Evolutionary conservation across 2,329 filamentous ascomycete genomes (phyloP), one percentile per base, ranked within the genome.

Genomic region (Biscogniauxia sp.): DNA sequence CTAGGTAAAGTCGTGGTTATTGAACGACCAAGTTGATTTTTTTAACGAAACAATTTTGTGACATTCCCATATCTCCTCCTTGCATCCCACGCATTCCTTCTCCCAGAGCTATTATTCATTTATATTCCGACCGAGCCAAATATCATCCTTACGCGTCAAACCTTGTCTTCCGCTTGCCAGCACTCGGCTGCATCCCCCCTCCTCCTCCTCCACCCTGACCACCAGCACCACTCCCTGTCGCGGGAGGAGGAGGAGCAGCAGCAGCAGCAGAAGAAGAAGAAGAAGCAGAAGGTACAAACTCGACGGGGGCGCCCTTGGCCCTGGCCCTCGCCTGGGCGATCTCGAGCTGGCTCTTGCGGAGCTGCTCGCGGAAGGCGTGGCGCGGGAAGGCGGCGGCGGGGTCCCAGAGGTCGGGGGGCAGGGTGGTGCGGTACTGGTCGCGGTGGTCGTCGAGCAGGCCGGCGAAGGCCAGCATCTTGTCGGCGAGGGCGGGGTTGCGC

Each of bases 391-490:
- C 77, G 1, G 70, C 71, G 1, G 70, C 71, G 1, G 86, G 84
- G 64, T 89, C 78, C 85, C 86, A 90, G 5, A 88, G 65, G 2
- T 83, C 80, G 1, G 73, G 68, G 1, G 80, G 70, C 53, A 89
- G 70, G 1, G 87, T 87, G 6, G 87, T 91, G 32, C 79, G 80
- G 73, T 93, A 93, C 75, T 91, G 88, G 23, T 81, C 82, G 55
- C 79, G 77, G 3, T 64, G 73, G 41, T 78, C 77, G 41, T 76
- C 77, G 20, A 5, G 23, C 23, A 87, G 79, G 3, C 67, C 72
- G 15, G 88, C 87, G 76, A 92, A 93, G 23, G 80, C 81, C 78
- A 92, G 81, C 58, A 94, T 79, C 75, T 91, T 92, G 64, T 89
- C 86, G 74, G 87, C 84, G 57, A 93, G 78, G 51, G 83, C 84